These are phyloP conservation scores for Apocynum venetum DNA, from an alignment of 257 asterid genomes.

Conservation along the genomic window DNA sequence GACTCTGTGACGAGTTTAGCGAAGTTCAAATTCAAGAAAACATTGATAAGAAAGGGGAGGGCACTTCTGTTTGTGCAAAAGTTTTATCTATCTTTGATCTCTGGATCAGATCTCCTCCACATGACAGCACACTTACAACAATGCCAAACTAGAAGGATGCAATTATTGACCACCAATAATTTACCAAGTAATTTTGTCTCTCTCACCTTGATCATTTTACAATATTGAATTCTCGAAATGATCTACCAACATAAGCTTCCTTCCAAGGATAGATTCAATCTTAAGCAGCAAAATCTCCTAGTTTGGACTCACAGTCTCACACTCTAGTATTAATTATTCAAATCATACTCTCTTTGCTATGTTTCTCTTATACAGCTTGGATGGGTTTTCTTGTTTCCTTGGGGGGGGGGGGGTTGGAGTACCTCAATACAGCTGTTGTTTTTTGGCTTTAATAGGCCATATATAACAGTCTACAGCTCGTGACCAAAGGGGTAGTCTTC, in stretches of 20 bases:
- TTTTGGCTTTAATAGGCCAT: conserved; percentile 10
- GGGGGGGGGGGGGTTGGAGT: no score
- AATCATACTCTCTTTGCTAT: neutral
- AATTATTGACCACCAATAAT: neutral
- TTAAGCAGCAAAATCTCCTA: conserved; percentile 4
- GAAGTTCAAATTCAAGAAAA: no score
- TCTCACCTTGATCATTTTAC: neutral
- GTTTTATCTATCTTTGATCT: neutral
- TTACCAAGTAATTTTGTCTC: neutral
- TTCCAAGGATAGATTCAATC: neutral
- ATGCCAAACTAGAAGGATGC: neutral
- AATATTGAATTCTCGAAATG: neutral
- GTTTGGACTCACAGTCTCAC: neutral
- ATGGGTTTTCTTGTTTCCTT: neutral
- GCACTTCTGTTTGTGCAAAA: no score
- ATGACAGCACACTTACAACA: neutral
- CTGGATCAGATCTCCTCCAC: neutral
- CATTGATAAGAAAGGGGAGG: no score
- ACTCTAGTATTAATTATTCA: no score
- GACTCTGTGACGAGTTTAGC: no score
- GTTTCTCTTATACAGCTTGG: neutral
- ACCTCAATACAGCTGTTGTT: neutral
- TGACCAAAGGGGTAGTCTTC: neutral
- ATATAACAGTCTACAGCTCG: neutral
- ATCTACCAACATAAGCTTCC: neutral